These are phyloP conservation scores for Phragmites australis DNA, from an alignment of 176 grass and related monocot genomes.

Conservation along the genomic window DNA sequence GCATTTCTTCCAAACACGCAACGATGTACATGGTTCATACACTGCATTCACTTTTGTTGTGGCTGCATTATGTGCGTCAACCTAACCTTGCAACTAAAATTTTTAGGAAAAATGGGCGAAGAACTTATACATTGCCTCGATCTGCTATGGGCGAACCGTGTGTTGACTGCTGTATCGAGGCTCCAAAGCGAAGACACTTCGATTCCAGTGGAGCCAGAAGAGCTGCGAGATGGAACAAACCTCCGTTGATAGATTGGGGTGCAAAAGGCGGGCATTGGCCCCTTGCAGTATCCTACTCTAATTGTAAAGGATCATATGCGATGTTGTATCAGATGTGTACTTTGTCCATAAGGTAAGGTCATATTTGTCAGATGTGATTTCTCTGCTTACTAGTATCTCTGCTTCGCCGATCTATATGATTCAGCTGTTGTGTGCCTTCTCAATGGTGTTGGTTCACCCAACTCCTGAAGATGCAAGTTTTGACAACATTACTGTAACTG, in stretches of 20 bases:
- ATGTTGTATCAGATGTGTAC: background rate
- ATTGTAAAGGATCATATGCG: background rate
- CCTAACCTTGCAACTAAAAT: background rate
- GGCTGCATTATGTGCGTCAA: background rate
- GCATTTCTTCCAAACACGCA: background rate
- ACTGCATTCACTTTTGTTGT: background rate
- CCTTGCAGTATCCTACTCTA: background rate
- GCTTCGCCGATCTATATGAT: background rate
- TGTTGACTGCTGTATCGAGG: slow-evolving; percentile 46
- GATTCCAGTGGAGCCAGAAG: slow-evolving; percentile 10
- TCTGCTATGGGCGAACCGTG: slow-evolving; percentile 75
- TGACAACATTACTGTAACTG: background rate
- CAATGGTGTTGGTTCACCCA: no score
- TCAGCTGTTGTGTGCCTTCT: background rate
- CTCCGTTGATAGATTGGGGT: background rate
- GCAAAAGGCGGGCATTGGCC: background rate
- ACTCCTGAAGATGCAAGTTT: background rate
- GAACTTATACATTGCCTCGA: slow-evolving; percentile 62
- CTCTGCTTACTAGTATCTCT: background rate
- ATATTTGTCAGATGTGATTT: background rate
- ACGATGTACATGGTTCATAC: background rate
- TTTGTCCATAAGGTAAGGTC: background rate
- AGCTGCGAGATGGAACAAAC: background rate
- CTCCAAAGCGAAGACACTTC: background rate
- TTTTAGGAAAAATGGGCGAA: slow-evolving; percentile 81